These are phyloP conservation scores for Trametes punicea DNA, from an alignment of 768 basidiomycete genomes.

Conservation along the genomic window DNA sequence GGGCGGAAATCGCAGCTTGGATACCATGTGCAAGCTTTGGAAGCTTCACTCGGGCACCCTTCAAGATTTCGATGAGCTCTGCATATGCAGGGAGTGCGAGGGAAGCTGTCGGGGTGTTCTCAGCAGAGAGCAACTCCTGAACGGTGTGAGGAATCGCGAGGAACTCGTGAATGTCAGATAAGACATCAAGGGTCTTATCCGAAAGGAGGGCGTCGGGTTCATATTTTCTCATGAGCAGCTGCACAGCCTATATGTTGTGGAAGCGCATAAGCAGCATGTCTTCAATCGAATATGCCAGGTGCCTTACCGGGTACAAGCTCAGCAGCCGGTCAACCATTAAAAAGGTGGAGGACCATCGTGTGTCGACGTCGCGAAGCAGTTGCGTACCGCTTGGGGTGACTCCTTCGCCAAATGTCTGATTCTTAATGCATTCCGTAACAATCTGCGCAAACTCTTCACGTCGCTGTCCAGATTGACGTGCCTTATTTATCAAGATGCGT, in stretches of 20 bases:
- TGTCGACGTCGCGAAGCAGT: conserved; percentile 30
- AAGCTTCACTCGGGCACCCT: background rate
- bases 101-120: conserved; percentile 28
- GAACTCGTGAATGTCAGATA: conserved; percentile 24
- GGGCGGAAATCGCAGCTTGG: conserved; percentile 3
- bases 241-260: background rate
- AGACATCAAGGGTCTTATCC: conserved; percentile 15
- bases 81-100: conserved; percentile 7
- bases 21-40: conserved; percentile 1
- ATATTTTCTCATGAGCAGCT: conserved; percentile 9
- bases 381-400: background rate
- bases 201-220: conserved; percentile 15
- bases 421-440: background rate
- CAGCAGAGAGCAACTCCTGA: conserved; percentile 28
- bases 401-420: background rate
- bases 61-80: background rate
- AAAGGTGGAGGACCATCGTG: conserved; percentile 33
- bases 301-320: conserved; percentile 19
- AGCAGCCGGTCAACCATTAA: conserved; percentile 32
- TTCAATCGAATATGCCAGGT: background rate
- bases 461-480: background rate
- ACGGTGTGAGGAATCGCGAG: conserved; percentile 25
- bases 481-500: background rate
- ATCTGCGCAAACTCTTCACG: background rate
- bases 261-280: too few relatives aligned